Conservation (phyloP, 208 protist species). For the Porcisia hertigi region DNA sequence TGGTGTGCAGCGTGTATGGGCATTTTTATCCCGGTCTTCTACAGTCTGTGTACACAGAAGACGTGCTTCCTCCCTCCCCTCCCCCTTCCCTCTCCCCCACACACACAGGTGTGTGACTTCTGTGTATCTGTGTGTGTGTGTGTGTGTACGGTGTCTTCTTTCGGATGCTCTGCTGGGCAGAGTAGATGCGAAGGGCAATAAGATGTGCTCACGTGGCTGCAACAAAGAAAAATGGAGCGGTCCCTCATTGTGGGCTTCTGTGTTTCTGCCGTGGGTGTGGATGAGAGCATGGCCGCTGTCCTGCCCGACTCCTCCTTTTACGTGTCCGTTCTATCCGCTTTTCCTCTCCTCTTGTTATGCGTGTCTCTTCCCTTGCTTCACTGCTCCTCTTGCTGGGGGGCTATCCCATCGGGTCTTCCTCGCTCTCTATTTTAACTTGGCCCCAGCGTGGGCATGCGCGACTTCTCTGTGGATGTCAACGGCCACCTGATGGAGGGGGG, state of each 20-base stretch:
- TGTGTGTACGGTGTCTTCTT: neutral
- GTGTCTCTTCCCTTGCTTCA: neutral
- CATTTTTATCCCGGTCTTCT: neutral
- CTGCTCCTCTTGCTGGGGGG: neutral
- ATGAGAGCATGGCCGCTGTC: neutral
- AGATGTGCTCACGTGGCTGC: neutral
- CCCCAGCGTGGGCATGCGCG: too few species aligned
- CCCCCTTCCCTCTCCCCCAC: too few species aligned
- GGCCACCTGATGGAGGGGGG: neutral
- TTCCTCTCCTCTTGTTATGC: conserved; percentile 7
- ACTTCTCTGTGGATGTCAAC: neutral
- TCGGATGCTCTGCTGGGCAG: neutral
- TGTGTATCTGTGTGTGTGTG: too few species aligned
- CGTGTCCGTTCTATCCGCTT: neutral
- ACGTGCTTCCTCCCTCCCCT: too few species aligned
- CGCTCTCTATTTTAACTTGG: neutral
- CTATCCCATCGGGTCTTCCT: neutral
- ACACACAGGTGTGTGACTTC: too few species aligned
- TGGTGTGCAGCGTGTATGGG: neutral
- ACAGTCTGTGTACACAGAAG: neutral
- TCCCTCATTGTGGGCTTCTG: neutral
- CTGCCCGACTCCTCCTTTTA: neutral
- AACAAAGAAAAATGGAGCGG: too few species aligned
- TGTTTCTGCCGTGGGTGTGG: neutral
- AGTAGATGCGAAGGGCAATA: neutral